Evolutionary conservation across 257 asterid species (phyloP), one percentile per base, ranked within the genome.

Genomic region (Solanum infundibuliforme): DNA sequence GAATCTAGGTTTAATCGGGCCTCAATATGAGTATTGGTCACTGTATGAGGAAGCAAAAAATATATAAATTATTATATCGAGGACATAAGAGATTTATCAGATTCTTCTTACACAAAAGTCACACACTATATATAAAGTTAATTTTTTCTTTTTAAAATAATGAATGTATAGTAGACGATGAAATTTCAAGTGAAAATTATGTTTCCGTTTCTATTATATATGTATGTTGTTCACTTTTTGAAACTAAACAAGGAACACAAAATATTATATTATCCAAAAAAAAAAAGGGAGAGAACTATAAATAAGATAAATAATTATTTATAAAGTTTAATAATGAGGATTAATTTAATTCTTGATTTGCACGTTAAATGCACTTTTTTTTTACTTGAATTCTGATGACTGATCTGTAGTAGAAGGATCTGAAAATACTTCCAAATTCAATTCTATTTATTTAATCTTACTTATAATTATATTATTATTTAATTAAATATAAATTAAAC

Each of bases 1-100:
- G 1, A 48, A 48, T 48, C 0, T 48, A 1, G 1, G 0, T 5
- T 48, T 2, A 48, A 14, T 5, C 1, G 23, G 0, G 3, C 21
- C 7, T 0, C 8, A 14, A 5, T 48, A 14, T 5, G 0, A 48
- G 21, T 48, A 48, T 14, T 14, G 3, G 3, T 48, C 60, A 48
- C 1, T 7, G 7, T 46, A 46, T 46, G 6, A 46, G 7, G 0
- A 46, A 46, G 20, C 7, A 13, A 46, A 46, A 0, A 46, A 13
- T 46, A 46, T 13, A 13, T 46, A 46, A 46, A 58, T 58, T 20
- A 58, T 58, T 18, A 58, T 58, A 7, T 1, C 2, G 5, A 18
- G 3, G 2, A 20, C 27, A 2, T 3, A 58, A 58, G 12, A 21
- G 11, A 21, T 58, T 21, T 58, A 58, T 58, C n/a, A 52, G 0